Percentiles rank a stretch among this genome's conserved stretches.
Conservation (phyloP, 2,329 filamentous ascomycete genomes). For the Dichotomopilus funicola region DNA sequence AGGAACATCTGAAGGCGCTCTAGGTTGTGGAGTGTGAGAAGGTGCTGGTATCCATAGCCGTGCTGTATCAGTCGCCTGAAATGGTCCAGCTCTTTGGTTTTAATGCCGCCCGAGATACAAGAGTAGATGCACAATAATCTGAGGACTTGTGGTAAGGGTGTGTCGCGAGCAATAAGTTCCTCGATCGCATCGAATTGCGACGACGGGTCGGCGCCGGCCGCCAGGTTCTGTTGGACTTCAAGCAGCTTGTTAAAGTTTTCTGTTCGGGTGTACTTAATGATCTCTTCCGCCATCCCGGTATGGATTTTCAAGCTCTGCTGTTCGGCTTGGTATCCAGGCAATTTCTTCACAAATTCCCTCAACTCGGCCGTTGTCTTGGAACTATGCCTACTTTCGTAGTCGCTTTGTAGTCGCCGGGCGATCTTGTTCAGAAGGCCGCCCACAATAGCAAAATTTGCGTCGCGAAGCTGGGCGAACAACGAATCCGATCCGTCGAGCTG, state of each 20-base stretch:
- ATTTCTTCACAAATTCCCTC: constrained; percentile 87
- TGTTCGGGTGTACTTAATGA: constrained; percentile 84
- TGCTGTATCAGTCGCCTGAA: constrained; percentile 85
- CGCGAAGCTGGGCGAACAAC: constrained; percentile 78
- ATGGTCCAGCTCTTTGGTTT: constrained; percentile 78
- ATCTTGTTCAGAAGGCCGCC: constrained; percentile 84
- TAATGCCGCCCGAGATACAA: constrained; percentile 80
- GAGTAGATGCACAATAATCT: constrained; percentile 87
- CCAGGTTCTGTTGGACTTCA: constrained; percentile 93
- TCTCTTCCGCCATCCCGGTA: constrained; percentile 86
- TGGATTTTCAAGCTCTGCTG: constrained; percentile 90
- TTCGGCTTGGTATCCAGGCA: constrained; percentile 88
- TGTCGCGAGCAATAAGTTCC: constrained; percentile 85
- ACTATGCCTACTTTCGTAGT: constrained; percentile 81
- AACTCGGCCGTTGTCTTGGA: constrained; percentile 87
- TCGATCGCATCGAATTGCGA: constrained; percentile 87
- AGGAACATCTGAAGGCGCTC: constrained; percentile 86
- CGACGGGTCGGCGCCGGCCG: constrained; percentile 80
- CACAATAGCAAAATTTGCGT: constrained; percentile 93
- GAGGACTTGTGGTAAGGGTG: constrained; percentile 73
- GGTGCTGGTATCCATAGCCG: constrained; percentile 90
- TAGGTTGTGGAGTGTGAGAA: constrained; percentile 79
- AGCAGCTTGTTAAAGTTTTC: constrained; percentile 83
- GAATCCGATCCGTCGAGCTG: constrained; percentile 84
- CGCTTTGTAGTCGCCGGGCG: constrained; percentile 73